Percentiles rank a stretch among this genome's conserved stretches.
These are phyloP conservation scores for Macrolepiota dolichaula DNA, from an alignment of 768 basidiomycete species.

Conservation along the genomic window DNA sequence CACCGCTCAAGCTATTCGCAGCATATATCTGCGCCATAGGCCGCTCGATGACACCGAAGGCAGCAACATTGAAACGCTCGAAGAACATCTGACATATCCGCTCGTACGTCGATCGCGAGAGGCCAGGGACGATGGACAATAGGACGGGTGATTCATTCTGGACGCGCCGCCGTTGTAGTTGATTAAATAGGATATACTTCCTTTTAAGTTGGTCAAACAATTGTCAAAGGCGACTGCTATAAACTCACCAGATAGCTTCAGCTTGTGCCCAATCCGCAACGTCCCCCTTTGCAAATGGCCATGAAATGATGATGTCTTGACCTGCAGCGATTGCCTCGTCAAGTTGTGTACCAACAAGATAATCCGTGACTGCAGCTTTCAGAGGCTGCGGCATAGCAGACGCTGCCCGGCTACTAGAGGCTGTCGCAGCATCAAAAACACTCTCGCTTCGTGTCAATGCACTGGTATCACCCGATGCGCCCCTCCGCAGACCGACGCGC, in stretches of 20 bases:
- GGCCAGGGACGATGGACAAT: constrained; percentile 62
- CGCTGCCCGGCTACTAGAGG: constrained; percentile 42
- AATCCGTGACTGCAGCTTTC: constrained; percentile 62
- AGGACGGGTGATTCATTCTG: constrained; percentile 89
- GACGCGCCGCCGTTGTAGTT: constrained; percentile 70
- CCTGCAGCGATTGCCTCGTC: constrained; percentile 77
- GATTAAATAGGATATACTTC: constrained; percentile 80
- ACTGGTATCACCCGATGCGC: constrained; percentile 29
- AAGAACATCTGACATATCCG: constrained; percentile 83
- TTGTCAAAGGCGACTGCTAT: neutral
- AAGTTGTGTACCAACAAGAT: constrained; percentile 76
- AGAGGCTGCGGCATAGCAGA: constrained; percentile 43
- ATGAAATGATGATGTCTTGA: constrained; percentile 71
- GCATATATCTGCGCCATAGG: constrained; percentile 85
- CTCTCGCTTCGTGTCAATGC: constrained; percentile 17
- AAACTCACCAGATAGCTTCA: constrained; percentile 81
- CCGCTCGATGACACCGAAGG: constrained; percentile 76
- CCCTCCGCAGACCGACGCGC: constrained; percentile 71
- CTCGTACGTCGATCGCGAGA: constrained; percentile 68
- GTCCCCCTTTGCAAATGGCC: constrained; percentile 78
- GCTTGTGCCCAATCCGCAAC: constrained; percentile 80
- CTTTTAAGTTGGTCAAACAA: constrained; percentile 34
- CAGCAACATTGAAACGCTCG: constrained; percentile 88
- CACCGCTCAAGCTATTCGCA: constrained; percentile 62
- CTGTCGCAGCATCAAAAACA: constrained; percentile 24